Percentiles rank a stretch among this genome's conserved stretches.
Conservation (phyloP, 768 basidiomycete species). For the Suillus decipiens region DNA sequence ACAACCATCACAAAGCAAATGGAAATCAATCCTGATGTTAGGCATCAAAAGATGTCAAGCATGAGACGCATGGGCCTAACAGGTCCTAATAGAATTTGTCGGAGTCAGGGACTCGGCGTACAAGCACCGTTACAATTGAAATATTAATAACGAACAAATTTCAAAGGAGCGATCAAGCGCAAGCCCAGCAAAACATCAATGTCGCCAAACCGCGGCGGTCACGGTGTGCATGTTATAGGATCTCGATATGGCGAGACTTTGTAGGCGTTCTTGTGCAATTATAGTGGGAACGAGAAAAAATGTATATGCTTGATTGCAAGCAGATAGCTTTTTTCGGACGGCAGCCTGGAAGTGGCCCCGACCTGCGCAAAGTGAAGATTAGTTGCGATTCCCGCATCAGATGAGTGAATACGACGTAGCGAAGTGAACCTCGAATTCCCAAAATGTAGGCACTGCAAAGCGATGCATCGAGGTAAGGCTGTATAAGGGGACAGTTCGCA, state of each 20-base stretch:
- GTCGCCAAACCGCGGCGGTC: neutral
- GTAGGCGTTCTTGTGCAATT: neutral
- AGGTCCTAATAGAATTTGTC: no score
- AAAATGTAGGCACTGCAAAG: neutral
- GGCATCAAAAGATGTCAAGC: no score
- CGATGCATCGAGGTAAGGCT: neutral
- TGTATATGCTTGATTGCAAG: neutral
- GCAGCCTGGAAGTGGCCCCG: neutral
- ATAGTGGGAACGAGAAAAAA: neutral
- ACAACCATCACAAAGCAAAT: no score
- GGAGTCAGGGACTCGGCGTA: no score
- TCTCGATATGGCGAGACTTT: neutral
- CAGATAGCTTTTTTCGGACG: neutral
- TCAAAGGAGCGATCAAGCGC: neutral
- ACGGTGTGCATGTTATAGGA: neutral
- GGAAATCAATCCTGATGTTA: no score
- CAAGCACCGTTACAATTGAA: no score
- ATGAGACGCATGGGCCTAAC: no score
- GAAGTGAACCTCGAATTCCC: neutral
- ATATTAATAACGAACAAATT: neutral
- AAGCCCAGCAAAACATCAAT: neutral
- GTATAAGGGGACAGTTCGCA: neutral
- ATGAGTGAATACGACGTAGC: neutral
- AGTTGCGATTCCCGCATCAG: neutral
- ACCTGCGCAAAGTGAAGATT: neutral